Evolutionary conservation across 768 basidiomycete genomes (phyloP), one percentile per base, ranked within the genome.

Genomic region (Auriscalpium microsporum): DNA sequence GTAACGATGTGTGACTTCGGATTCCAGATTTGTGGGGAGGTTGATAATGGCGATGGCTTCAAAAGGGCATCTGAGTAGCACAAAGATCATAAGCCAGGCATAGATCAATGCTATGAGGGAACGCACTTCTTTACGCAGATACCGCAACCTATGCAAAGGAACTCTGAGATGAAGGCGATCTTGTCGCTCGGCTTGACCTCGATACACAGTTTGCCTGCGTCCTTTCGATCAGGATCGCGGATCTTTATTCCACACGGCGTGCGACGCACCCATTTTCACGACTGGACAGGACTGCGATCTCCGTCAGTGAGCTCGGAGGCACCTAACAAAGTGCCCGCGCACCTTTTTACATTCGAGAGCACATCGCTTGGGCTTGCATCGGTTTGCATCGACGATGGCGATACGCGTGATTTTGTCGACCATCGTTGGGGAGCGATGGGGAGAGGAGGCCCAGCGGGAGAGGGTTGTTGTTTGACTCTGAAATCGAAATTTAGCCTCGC

Each of bases 31-130:
- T 35, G 96, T 99, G 44, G 96, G 96, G 50, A 99, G 78, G 70
- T 99, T 99, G 76, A 99, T 97, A 73, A 99, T 98, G 47, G 90
- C 82, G 68, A 99, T 98, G 57, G 96, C 96, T 75, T 99, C 96
- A 67, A 99, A 99, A 28, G 96, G 96, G 67, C 96, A 99, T 73
- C 95, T 98, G 42, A 38, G 48, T 10, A 14, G 9, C 42, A 28
- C 38, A 36, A 28, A 35, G 52, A n/a, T 16, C 16, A 47, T 11
- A 21, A 40, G 37, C 16, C 21, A 10, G 48, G 21, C 45, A 56
- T 42, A 33, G 14, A 23, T 5, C 3, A 10, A 10, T 34, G 10
- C 9, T 8, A 23, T 44, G 14, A 21, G 3, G 3, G 8, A 7
- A 74, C 87, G 68, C 66, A 96, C 95, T 97, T 99, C 75, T 98